A percentile compares a stretch with the other conserved stretches of the same genome.
phyloP scores from a whole-genome alignment of 345 rosid species.

The Lepidium didymum region DNA sequence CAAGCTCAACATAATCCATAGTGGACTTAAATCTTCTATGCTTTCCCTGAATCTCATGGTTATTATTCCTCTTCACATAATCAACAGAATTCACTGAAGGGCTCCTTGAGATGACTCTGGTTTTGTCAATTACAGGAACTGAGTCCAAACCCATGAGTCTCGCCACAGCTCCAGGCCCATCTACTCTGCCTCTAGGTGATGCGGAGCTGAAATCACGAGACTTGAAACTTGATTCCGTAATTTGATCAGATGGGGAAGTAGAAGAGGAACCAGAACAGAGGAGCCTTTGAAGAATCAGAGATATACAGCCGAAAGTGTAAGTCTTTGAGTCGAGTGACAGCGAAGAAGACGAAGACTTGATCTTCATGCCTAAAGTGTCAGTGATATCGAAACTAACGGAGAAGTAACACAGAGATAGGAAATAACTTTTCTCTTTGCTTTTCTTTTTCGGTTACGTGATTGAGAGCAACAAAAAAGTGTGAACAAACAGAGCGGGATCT shows the following conservation, averaged over 20 bases:
- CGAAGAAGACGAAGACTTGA: constrained; percentile 39
- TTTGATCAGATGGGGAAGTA: constrained; percentile 51
- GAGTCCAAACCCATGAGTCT: constrained; percentile 80
- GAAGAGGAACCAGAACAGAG: constrained; percentile 52
- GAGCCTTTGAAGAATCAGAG: constrained; percentile 45
- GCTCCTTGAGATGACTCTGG: constrained; percentile 37
- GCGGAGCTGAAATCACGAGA: constrained; percentile 1
- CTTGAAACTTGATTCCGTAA: constrained; percentile 24
- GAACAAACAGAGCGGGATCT: constrained; percentile 39
- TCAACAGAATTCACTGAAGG: constrained; percentile 42
- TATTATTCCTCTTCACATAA: constrained; percentile 10
- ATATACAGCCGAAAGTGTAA: constrained; percentile 38
- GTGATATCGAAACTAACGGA: constrained; percentile 17
- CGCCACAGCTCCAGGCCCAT: constrained; percentile 56
- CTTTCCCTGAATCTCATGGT: constrained; percentile 15
- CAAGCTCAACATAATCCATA: constrained; percentile 47
- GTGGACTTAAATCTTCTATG: constrained; percentile 37
- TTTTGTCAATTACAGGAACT: constrained; percentile 1
- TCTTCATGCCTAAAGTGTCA: constrained; percentile 24
- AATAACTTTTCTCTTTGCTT: not conserved
- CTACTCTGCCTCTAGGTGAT: not conserved
- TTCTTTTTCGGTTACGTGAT: not conserved
- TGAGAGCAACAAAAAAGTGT: not conserved
- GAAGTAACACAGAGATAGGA: constrained; percentile 20
- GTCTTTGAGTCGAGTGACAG: constrained; percentile 32